Base-by-base conservation (phyloP, 306 rosid genomes). In the Sicyos baderoa region DNA sequence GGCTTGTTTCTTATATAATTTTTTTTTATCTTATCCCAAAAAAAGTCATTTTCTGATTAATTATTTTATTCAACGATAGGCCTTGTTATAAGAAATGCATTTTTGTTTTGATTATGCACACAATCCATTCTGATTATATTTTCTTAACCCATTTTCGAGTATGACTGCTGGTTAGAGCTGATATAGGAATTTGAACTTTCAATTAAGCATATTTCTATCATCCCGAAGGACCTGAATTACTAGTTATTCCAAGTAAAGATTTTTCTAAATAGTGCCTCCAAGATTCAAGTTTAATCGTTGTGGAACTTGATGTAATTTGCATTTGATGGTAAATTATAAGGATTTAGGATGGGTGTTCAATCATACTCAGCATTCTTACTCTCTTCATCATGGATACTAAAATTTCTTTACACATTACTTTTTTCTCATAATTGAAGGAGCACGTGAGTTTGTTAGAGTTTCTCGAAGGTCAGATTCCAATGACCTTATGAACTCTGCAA, bases 381-480 rank as follows among this genome's bases (percentile, higher is more conserved):
- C 61, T 18, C 4, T 54, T 21, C 66, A 29, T 27, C 48, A 17
- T 37, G 7, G 50, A 37, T 37, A 18, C 27, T 37, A 7, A 61
- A 35, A 61, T 48, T 37, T 61, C 68, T 35, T 35, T 61, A 32
- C 47, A 60, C 49, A 35, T 1, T 10, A n/a, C 17, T 4, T 63
- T 19, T 63, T 6, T 63, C 14, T 6, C n/a, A n/a, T n/a, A n/a
- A n/a, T n/a, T n/a, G n/a, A n/a, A n/a, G n/a, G 94, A 66, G 88
- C 90, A 60, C 96, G 95, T 54, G 96, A 90, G 62, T 85, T 78
- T 70, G 96, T 86, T 23, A 75, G 66, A 72, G 82, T 80, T 61
- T 79, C 83, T 48, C 85, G 96, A 71, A 84, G 87, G 79, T 85
- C 96, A 44, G 91, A 88, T 70, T 86, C 86, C 18, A 87, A 85